phyloP scores from a whole-genome alignment of 768 basidiomycete genomes.

The Crucibulum laeve region DNA sequence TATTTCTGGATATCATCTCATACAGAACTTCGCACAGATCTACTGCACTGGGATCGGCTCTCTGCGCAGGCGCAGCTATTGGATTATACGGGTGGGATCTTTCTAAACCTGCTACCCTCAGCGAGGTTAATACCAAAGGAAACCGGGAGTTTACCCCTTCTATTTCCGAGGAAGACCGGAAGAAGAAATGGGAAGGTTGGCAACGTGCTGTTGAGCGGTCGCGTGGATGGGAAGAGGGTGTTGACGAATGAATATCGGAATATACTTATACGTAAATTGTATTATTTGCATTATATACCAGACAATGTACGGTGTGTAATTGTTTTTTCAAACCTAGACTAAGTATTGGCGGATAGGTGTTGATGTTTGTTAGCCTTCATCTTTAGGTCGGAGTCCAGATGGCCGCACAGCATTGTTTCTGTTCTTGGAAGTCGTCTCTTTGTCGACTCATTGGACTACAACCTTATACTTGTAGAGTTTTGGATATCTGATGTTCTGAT shows the following conservation, averaged over 20 bases:
- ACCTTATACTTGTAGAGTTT: too few relatives aligned
- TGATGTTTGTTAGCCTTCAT: too few relatives aligned
- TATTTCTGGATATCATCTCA: not conserved
- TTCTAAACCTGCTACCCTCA: conserved; percentile 73
- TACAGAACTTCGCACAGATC: conserved; percentile 50
- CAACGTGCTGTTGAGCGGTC: conserved; percentile 84
- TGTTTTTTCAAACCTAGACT: too few relatives aligned
- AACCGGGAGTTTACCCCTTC: conserved; percentile 64
- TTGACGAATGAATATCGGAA: conserved; percentile 14
- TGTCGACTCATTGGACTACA: too few relatives aligned
- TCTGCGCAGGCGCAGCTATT: conserved; percentile 89
- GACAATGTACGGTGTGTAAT: too few relatives aligned
- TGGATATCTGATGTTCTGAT: too few relatives aligned
- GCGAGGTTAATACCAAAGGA: conserved; percentile 84
- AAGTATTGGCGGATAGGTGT: too few relatives aligned
- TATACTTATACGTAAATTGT: not conserved
- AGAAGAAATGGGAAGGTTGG: conserved; percentile 77
- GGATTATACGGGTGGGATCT: conserved; percentile 92
- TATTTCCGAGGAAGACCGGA: conserved; percentile 46
- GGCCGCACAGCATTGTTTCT: too few relatives aligned
- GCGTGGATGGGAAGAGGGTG: conserved; percentile 72
- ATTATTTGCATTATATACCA: too few relatives aligned
- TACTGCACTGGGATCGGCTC: conserved; percentile 91
- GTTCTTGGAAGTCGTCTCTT: too few relatives aligned
- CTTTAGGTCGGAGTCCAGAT: too few relatives aligned